Percentiles rank a stretch among this genome's conserved stretches.
Conservation (phyloP, 768 basidiomycete genomes). For the Cystofilobasidium ferigula region DNA sequence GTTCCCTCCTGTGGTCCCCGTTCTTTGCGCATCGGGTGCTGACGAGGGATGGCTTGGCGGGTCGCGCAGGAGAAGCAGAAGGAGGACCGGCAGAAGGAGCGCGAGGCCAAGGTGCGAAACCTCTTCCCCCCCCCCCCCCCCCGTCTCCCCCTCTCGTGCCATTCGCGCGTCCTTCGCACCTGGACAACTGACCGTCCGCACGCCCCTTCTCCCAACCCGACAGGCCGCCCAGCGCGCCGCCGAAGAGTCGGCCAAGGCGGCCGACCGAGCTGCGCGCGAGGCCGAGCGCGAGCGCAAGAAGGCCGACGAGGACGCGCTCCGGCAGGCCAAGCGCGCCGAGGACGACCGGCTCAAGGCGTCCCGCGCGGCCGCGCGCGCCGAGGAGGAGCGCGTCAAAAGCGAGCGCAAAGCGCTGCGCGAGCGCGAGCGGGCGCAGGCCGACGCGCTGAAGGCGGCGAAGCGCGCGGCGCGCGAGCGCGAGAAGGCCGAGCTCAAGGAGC, state of each 20-base stretch:
- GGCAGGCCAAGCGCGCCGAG: not conserved
- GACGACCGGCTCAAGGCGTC: not conserved
- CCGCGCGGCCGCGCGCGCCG: too few species aligned
- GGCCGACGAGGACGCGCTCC: not conserved
- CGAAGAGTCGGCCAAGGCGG: too few species aligned
- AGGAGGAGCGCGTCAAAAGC: not conserved
- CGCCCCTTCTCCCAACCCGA: too few species aligned
- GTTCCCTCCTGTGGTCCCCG: not conserved
- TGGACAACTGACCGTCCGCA: too few species aligned
- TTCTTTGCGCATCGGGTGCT: too few species aligned
- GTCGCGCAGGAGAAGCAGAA: too few species aligned
- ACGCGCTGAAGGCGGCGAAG: not conserved
- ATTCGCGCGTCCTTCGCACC: too few species aligned
- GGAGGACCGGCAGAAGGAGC: not conserved
- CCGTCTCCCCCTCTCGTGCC: too few species aligned
- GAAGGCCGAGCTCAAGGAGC: slow-evolving; percentile 39
- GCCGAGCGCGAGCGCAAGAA: not conserved
- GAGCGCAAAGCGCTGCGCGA: slow-evolving; percentile 29
- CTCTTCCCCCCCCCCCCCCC: too few species aligned
- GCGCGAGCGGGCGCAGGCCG: slow-evolving; percentile 48
- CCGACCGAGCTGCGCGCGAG: too few species aligned
- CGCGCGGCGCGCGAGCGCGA: slow-evolving; percentile 44
- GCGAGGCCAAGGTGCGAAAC: slow-evolving; percentile 9
- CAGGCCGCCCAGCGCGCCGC: too few species aligned
- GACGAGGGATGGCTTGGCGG: too few species aligned